Evolutionary conservation across 2,329 filamentous ascomycete genomes (phyloP), one percentile per base, ranked within the genome.

Genomic region (Mariannaea sp.): DNA sequence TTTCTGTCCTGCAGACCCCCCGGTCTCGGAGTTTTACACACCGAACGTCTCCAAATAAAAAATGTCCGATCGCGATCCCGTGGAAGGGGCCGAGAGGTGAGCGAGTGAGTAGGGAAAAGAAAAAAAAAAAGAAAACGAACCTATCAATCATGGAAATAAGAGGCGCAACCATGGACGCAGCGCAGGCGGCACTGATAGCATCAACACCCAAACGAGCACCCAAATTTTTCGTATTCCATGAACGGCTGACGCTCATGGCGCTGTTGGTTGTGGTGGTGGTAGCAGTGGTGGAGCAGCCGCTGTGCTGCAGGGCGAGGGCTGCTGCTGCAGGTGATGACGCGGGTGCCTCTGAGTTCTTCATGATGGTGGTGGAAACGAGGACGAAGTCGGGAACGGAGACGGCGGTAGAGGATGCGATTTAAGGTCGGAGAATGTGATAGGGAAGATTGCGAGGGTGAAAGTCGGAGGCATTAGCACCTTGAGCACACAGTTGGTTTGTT

Each of bases 101-200:
- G n/a, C n/a, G n/a, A n/a, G n/a, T n/a, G n/a, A n/a, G n/a, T n/a
- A n/a, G n/a, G 17, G 14, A 39, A 45, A 56, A 36, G 38, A 22
- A 38, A n/a, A 40, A 12, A 17, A 12, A 20, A 32, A 20, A 29
- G 10, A 8, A n/a, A 13, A 42, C 61, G 36, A 76, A 92, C 89
- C 88, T 85, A 72, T 96, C 92, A 72, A 97, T 94, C 60, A 94
- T 87, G 30, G 88, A 89, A 58, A 96, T 93, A 32, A 95, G 70
- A 1, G 92, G 92, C 49, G 92, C 90, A 41, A 96, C 88, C 56
- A 94, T 75, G 6, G 81, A 82, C 2, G 88, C 90, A 9, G 92
- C 90, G 39, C 83, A 81, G 2, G 82, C 80, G 1, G 90, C 92
- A 65, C 87, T 86, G 38, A 82, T 71, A 17, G 82, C 72, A 75